phyloP scores from a whole-genome alignment of 2,329 filamentous ascomycete species.

The Pleoardoris graminearum region DNA sequence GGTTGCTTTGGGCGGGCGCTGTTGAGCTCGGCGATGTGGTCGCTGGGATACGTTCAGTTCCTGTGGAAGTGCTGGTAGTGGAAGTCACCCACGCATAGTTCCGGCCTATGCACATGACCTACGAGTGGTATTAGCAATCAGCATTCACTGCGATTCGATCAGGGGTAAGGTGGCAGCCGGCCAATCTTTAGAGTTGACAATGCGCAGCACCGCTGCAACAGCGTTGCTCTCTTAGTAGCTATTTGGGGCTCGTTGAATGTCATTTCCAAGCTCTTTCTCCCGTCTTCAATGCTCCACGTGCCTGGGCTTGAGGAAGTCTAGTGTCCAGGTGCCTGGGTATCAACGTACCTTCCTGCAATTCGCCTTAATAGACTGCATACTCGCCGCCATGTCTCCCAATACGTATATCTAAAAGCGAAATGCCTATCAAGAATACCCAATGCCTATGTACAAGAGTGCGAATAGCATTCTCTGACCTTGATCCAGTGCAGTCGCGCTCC shows the following conservation, averaged over 20 bases:
- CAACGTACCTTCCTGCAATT: slow-evolving; percentile 56
- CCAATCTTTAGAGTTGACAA: no score
- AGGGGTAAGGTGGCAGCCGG: no score
- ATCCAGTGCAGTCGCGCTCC: slow-evolving; percentile 3
- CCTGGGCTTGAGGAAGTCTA: no score
- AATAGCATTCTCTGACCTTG: not conserved
- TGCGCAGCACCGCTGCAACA: no score
- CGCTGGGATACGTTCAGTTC: slow-evolving; percentile 56
- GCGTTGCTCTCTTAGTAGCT: no score
- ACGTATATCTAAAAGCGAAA: slow-evolving; percentile 3
- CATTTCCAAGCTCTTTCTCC: no score
- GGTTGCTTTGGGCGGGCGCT: slow-evolving; percentile 87
- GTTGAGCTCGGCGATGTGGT: slow-evolving; percentile 91
- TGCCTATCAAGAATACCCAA: slow-evolving; percentile 8
- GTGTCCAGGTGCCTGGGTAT: no score
- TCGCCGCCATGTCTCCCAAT: slow-evolving; percentile 33
- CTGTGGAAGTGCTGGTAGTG: not conserved
- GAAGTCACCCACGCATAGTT: slow-evolving; percentile 83
- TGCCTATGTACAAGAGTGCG: not conserved
- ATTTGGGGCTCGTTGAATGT: no score
- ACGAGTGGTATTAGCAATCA: slow-evolving; percentile 9
- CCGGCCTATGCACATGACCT: slow-evolving; percentile 90
- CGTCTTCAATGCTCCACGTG: no score
- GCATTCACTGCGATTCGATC: no score
- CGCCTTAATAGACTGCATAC: slow-evolving; percentile 43